These are phyloP conservation scores for Circinella umbellata DNA, from an alignment of 371 early-diverging fungal genomes.

Conservation along the genomic window DNA sequence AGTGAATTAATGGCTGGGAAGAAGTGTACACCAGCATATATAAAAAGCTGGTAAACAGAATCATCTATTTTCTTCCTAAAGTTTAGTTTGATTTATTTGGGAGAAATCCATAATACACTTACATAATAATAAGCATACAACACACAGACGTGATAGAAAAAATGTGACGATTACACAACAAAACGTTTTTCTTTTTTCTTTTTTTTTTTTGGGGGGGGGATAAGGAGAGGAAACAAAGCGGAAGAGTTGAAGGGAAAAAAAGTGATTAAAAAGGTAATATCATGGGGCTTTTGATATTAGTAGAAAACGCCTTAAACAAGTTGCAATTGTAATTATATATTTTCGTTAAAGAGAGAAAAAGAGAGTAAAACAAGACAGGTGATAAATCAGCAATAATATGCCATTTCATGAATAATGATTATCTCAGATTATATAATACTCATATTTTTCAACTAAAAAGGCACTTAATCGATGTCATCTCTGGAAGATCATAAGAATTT, in stretches of 20 bases:
- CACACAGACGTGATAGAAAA: constrained; percentile 6
- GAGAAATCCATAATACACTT: not conserved
- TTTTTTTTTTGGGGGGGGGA: not conserved
- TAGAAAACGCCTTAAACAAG: too few species aligned
- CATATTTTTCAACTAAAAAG: too few species aligned
- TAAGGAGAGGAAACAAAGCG: not conserved
- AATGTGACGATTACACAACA: not conserved
- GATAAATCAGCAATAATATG: too few species aligned
- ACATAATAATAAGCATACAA: not conserved
- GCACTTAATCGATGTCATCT: too few species aligned
- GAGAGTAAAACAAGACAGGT: too few species aligned
- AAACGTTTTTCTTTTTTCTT: not conserved
- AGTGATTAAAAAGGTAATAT: not conserved
- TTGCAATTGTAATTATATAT: too few species aligned
- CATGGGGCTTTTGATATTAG: not conserved
- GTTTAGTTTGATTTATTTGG: not conserved
- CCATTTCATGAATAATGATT: too few species aligned
- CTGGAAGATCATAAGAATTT: too few species aligned
- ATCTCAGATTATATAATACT: too few species aligned
- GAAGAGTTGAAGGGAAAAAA: too few species aligned
- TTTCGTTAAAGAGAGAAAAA: too few species aligned
- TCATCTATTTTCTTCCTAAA: not conserved
- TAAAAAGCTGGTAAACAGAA: not conserved
- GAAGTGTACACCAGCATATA: not conserved
- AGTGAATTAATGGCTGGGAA: too few species aligned